Base-by-base conservation (phyloP, 441 rosid genomes). In the Adansonia madagascariensis region DNA sequence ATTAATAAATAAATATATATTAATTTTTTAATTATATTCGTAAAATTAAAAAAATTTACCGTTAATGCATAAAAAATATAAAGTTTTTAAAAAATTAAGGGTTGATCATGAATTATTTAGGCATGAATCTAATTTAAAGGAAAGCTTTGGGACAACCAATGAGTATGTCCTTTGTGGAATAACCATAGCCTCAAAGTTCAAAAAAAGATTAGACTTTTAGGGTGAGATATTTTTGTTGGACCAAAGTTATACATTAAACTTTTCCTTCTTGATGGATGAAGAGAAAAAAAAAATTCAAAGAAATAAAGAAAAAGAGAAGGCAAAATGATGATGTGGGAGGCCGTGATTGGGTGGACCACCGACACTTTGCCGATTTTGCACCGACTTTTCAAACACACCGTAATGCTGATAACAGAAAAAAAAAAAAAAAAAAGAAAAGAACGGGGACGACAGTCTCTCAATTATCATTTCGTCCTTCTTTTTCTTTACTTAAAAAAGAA, bases 161-260 rank as follows among this genome's bases (percentile, higher is more conserved):
- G 64, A 60, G 64, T 60, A 59, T 60, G 64, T 24, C 64, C 41
- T 60, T 59, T 24, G 64, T 60, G 64, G 64, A 22, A 10, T 3
- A 22, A 24, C 14, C 39, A 22, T 60, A 39, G 41, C 64, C 64
- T 24, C 41, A 11, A 60, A 60, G 64, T 60, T 52, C 14, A 52
- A 53, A 22, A 60, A 22, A 59, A 2, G 3, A 20, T 2, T 10
- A 3, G 27, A 24, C 4, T 0, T 0, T 11, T 11, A 60, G n/a
- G 10, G 35, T 8, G 17, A 60, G 64, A 60, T 24, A 11, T 60
- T 60, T 60, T 22, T 24, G 15, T 11, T 46, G 10, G 49, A 46
- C 27, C 27, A 24, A 24, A 24, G 27, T 24, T 24, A 24, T 24
- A 24, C 27, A 24, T 1, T 24, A 24, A 24, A 24, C 27, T 24